Evolutionary conservation across 1,284 basidiomycete species (phyloP).

Genomic region (Xanthoconium separans): DNA sequence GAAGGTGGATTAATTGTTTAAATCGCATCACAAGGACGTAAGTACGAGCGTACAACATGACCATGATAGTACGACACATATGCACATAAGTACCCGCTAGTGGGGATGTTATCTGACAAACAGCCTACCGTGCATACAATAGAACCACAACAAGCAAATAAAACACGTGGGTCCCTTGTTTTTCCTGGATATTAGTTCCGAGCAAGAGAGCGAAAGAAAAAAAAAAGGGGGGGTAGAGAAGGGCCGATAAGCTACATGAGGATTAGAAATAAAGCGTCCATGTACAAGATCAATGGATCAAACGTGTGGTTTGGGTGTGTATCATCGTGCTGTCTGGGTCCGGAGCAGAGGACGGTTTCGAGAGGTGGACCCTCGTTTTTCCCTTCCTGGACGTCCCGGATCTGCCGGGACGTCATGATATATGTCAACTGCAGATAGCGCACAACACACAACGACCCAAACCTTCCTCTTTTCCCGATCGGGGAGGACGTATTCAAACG

Average conservation of each 20-base stretch:
- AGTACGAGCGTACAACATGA: too few species aligned
- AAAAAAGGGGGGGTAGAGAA: not conserved
- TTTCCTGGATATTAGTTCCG: not conserved
- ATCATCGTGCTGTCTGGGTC: not conserved
- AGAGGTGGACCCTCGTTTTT: not conserved
- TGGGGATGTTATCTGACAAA: not conserved
- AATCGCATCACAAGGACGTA: too few species aligned
- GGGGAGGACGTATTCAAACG: conserved; percentile 9
- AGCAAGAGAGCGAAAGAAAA: not conserved
- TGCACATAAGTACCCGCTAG: not conserved
- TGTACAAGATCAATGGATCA: conserved; percentile 1
- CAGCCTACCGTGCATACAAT: not conserved
- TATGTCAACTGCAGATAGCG: conserved; percentile 4
- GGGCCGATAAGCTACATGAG: conserved; percentile 18
- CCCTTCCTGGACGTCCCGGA: not conserved
- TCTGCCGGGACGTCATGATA: conserved; percentile 4
- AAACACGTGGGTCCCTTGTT: not conserved
- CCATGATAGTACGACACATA: not conserved
- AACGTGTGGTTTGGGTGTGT: not conserved
- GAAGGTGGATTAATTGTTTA: not conserved
- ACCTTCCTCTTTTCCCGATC: conserved; percentile 1
- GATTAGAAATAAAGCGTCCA: conserved; percentile 5
- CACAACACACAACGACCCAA: conserved; percentile 1
- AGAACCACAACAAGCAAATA: not conserved
- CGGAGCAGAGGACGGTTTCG: not conserved